Base-by-base conservation (phyloP, 2,329 filamentous ascomycete species). In the Diaporthe caulivora region DNA sequence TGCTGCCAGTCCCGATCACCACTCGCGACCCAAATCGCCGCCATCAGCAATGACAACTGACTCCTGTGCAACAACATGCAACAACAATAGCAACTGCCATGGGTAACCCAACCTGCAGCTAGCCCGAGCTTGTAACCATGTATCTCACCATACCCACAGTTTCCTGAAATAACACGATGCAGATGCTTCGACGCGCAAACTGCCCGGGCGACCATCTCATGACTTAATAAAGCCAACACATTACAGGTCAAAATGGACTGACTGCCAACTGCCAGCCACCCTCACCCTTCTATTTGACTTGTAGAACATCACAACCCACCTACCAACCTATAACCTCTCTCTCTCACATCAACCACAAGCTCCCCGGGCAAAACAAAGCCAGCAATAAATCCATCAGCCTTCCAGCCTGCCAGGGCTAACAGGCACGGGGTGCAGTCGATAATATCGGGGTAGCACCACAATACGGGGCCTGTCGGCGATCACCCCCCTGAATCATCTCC, bases 401-500 rank as follows among this genome's bases (percentile, higher is more conserved):
- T 8, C n/a, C 42, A 67, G 44, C 37, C 13, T 26, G 31, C 62
- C 51, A 67, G 42, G 62, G 62, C 62, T 67, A 44, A 29, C 31
- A 67, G 62, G 62, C 26, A 34, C 42, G 42, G 29, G 60, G n/a
- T 49, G n/a, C 60, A n/a, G 21, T 31, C 13, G 55, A 24, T 13
- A 21, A 13, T 26, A 13, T 21, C 37, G 42, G 58, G 31, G 29
- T 40, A 34, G 44, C 15, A 53, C 62, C 62, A 67, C 47, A 53
- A 40, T 67, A 37, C 44, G 62, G 62, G 42, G 42, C 62, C 26
- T 24, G 55, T 44, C 44, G 62, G 18, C 62, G 62, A 67, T 67
- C 62, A 67, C 31, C 62, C 62, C 62, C 62, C 62, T 67, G 55
- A 58, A 44, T 44, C 37, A 62, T 53, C 62, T 67, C 60, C 62